Base-by-base conservation (phyloP, 202 grass and related monocot species). In the Schoenoplectus triqueter region DNA sequence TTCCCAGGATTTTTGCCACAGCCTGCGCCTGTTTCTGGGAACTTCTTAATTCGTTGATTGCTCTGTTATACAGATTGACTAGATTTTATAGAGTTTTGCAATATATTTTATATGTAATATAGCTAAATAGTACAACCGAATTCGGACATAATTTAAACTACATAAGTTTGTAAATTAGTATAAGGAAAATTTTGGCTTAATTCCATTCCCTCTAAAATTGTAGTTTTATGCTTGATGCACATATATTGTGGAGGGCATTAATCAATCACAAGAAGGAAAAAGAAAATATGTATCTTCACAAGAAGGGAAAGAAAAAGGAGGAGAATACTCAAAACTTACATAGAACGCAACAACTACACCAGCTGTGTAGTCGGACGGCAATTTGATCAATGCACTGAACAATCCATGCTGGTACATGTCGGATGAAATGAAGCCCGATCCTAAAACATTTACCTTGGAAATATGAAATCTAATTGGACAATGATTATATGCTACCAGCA, bases 331-430 rank as follows among this genome's bases (percentile, higher is more conserved):
- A 15, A 2, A 31, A 73, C 88, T 70, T 6, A 92, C 93, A 42
- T 97, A 97, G 72, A 97, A 97, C 1, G 95, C 95, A 50, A 95
- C 95, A 41, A 97, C 92, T 5, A 97, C 87, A 44, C 95, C 95
- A 67, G 95, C 95, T n/a, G 92, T 95, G 85, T 95, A 97, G 82
- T 95, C 92, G 42, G 92, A 91, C n/a, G 95, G 95, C 66, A 97
- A 82, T 80, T 97, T 97, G 88, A 97, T 97, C 39, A 88, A 92
- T 1, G 95, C 92, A 82, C 89, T 97, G 89, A 95, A 97, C 67
- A 95, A 92, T 70, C 95, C 95, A 67, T 97, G 80, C 6, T 89
- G 74, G 83, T 97, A 97, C 92, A 89, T 93, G 9, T 89, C 87
- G 41, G 89, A 95, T 8, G 92, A 95, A 86, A 95, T 92, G 81